phyloP scores from a whole-genome alignment of 2,329 filamentous ascomycete species.

The Botrytis squamosa region DNA sequence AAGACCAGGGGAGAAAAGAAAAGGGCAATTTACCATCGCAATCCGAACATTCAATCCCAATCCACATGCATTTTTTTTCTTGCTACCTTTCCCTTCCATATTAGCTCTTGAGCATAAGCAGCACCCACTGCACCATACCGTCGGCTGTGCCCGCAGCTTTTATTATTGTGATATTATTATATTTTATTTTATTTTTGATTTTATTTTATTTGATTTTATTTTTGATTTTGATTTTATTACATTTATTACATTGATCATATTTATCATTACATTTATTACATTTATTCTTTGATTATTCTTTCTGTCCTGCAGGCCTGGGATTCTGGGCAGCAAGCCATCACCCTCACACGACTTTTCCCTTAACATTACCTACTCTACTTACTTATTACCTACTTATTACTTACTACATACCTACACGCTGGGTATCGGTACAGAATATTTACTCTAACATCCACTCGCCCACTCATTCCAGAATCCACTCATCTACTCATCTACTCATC shows the following conservation, averaged over 20 bases:
- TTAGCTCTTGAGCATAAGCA: background rate
- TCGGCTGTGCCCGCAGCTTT: background rate
- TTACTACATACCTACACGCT: background rate
- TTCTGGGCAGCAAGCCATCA: background rate
- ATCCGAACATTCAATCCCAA: background rate
- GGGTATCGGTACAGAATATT: background rate
- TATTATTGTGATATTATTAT: background rate
- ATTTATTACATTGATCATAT: too few relatives aligned
- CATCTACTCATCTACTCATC: too few relatives aligned
- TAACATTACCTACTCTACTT: background rate
- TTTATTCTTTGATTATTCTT: background rate
- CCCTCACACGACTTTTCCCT: background rate
- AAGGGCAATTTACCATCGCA: background rate
- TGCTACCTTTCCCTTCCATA: background rate
- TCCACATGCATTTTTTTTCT: background rate
- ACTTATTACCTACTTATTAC: too few relatives aligned
- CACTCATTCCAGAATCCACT: too few relatives aligned
- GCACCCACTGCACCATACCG: background rate
- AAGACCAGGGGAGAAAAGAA: background rate
- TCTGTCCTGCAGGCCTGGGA: background rate
- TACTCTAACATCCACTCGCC: background rate
- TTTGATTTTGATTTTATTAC: too few relatives aligned
- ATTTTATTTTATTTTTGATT: background rate
- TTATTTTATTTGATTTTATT: background rate
- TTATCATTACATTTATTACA: background rate